phyloP scores from a whole-genome alignment of 495 filamentous ascomycete species.

The Penicillium steckii region DNA sequence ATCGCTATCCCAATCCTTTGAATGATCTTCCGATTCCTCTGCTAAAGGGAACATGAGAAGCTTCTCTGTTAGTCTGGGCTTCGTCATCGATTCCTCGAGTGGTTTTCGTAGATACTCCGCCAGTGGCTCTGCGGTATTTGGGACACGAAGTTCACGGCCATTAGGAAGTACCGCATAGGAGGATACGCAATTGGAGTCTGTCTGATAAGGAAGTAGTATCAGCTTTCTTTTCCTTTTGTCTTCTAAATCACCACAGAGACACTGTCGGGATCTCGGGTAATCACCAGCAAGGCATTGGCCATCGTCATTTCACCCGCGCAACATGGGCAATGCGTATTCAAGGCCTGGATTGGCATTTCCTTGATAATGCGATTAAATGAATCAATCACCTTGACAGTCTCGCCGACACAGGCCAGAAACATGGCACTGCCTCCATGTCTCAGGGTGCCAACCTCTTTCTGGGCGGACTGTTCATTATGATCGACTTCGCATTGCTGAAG shows the following conservation, averaged over 20 bases:
- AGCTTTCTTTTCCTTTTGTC: background rate
- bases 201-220: background rate
- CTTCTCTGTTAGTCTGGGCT: background rate
- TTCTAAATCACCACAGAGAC: too few species aligned
- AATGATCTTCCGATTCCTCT: too few species aligned
- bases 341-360: background rate
- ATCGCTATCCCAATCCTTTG: too few species aligned
- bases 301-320: background rate
- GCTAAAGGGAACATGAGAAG: too few species aligned
- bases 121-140: background rate
- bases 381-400: background rate
- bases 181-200: background rate
- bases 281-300: background rate
- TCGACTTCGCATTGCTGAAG: background rate
- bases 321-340: background rate
- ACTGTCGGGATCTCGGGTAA: background rate
- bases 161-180: background rate
- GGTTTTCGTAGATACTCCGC: background rate
- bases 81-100: background rate
- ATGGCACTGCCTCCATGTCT: background rate
- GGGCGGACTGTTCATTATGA: background rate
- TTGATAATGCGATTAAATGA: background rate
- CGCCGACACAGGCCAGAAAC: background rate
- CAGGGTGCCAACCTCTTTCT: background rate
- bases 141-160: background rate